Evolutionary conservation across 2,329 filamentous ascomycete genomes (phyloP).

Genomic region (Aspergillus quadrilineatus): DNA sequence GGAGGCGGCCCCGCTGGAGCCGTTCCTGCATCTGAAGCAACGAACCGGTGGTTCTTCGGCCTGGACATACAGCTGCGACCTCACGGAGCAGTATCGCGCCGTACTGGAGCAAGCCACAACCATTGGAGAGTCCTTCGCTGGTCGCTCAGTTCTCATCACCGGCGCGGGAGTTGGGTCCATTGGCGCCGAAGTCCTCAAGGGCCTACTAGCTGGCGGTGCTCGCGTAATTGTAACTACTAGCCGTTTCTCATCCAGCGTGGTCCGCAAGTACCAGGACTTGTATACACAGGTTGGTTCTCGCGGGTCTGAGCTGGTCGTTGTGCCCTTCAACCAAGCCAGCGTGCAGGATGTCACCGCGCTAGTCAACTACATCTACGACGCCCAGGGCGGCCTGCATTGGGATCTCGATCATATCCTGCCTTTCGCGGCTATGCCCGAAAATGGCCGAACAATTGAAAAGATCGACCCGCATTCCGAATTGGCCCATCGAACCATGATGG

Average conservation of each 20-base stretch:
- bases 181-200: conserved; percentile 92
- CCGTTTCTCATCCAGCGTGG: conserved; percentile 95
- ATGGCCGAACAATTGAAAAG: conserved; percentile 92
- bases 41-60: conserved; percentile 62
- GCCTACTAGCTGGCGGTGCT: conserved; percentile 91
- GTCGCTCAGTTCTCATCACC: conserved; percentile 88
- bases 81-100: conserved; percentile 88
- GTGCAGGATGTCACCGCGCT: conserved; percentile 96
- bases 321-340: conserved; percentile 98
- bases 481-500: conserved; percentile 98
- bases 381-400: conserved; percentile 96
- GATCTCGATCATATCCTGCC: conserved; percentile 95
- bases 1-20: neutral
- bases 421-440: conserved; percentile 96
- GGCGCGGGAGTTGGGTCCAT: conserved; percentile 97
- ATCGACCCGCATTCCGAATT: conserved; percentile 98
- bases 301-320: conserved; percentile 93
- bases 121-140: conserved; percentile 58
- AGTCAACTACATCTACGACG: conserved; percentile 92
- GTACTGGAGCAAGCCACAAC: conserved; percentile 63
- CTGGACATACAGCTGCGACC: conserved; percentile 99
- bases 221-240: conserved; percentile 96
- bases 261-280: conserved; percentile 99
- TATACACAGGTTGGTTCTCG: conserved; percentile 91
- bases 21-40: conserved; percentile 96